These are phyloP conservation scores for Thalassiosira mediterranea DNA, from an alignment of 352 stramenopile genomes.

Conservation along the genomic window DNA sequence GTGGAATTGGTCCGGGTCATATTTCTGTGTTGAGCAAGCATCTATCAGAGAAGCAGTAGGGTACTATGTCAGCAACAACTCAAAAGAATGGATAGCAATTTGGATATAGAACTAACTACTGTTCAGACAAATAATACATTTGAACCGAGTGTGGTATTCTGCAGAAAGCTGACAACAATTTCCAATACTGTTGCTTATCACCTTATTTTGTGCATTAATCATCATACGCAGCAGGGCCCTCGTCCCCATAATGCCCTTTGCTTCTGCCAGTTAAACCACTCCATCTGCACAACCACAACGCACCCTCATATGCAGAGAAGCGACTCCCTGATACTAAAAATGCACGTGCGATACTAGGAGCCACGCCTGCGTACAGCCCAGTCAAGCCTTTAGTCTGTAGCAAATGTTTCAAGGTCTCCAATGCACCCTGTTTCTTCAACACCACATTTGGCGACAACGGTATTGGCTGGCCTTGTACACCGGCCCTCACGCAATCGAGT, in stretches of 20 bases:
- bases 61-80: too few relatives aligned
- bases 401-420: constrained; percentile 58
- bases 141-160: too few relatives aligned
- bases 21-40: constrained; percentile 80
- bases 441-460: constrained; percentile 5
- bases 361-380: constrained; percentile 74
- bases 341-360: constrained; percentile 70
- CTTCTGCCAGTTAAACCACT: constrained; percentile 40
- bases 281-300: constrained; percentile 63
- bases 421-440: constrained; percentile 46
- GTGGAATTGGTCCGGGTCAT: constrained; percentile 88
- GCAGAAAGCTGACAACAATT: not conserved
- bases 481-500: constrained; percentile 78
- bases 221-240: constrained; percentile 35
- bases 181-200: not conserved
- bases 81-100: not conserved
- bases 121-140: too few relatives aligned
- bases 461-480: constrained; percentile 70
- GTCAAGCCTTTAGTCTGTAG: constrained; percentile 64
- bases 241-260: constrained; percentile 17
- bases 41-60: constrained; percentile 3
- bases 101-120: too few relatives aligned
- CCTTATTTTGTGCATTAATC: too few relatives aligned
- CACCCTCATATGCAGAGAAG: constrained; percentile 81
- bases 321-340: constrained; percentile 81